phyloP scores from a whole-genome alignment of 139 green algal species.

The Eudorina sp. region DNA sequence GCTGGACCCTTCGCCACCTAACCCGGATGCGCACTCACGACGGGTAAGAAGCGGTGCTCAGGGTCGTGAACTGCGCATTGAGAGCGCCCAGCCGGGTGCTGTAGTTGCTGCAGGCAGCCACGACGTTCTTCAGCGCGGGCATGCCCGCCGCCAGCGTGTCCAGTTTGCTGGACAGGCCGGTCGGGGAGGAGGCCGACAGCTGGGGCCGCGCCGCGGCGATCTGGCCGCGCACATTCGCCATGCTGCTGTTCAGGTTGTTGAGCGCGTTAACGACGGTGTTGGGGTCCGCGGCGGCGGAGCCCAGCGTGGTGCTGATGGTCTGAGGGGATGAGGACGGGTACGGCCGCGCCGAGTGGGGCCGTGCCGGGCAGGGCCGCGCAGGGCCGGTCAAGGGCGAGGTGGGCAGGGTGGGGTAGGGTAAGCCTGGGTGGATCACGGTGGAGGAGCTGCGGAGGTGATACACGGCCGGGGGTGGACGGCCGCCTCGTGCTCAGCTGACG shows the following conservation, averaged over 20 bases:
- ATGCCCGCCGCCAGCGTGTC: neutral
- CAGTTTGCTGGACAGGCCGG: neutral
- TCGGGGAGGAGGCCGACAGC: neutral
- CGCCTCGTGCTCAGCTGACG: too few relatives aligned
- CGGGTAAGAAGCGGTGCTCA: neutral
- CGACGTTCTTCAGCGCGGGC: neutral
- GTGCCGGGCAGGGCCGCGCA: too few relatives aligned
- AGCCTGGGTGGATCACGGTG: too few relatives aligned
- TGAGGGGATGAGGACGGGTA: neutral
- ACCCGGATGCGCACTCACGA: too few relatives aligned
- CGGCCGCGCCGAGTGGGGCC: too few relatives aligned
- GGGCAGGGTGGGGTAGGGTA: too few relatives aligned
- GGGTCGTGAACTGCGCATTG: neutral
- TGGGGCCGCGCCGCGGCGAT: neutral
- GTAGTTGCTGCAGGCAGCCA: neutral
- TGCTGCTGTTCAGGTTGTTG: neutral
- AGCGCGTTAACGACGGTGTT: neutral
- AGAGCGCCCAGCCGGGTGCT: neutral
- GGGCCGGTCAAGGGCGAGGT: too few relatives aligned
- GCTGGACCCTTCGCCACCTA: too few relatives aligned
- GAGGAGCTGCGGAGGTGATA: too few relatives aligned
- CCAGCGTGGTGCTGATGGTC: neutral
- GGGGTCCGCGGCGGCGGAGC: neutral
- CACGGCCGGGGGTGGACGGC: too few relatives aligned
- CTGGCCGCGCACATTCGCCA: neutral